These are phyloP conservation scores for Wickerhamomyces sp. DNA, from an alignment of 1,139 yeast genomes.

Conservation along the genomic window DNA sequence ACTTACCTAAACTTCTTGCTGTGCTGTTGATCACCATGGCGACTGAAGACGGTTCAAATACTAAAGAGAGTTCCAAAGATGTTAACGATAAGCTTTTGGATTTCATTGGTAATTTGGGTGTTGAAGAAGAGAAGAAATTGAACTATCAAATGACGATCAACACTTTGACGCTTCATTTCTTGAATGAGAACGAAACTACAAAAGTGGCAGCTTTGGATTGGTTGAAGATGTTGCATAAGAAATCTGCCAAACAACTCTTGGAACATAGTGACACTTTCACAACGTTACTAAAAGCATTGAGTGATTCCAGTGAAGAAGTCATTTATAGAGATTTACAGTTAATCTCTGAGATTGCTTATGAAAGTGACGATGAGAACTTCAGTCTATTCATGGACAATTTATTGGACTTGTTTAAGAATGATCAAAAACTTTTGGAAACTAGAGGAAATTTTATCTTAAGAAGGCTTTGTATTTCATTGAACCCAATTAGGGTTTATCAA, in stretches of 20 bases:
- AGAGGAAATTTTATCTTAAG: slow-evolving; percentile 84
- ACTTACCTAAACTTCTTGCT: slow-evolving; percentile 52
- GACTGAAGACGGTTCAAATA: slow-evolving; percentile 38
- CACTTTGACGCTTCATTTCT: slow-evolving; percentile 54
- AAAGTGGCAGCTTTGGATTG: slow-evolving; percentile 86
- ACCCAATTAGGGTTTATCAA: slow-evolving; percentile 79
- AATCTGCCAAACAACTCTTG: slow-evolving; percentile 59
- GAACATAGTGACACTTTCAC: slow-evolving; percentile 67
- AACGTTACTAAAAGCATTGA: slow-evolving; percentile 71
- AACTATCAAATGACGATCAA: slow-evolving; percentile 56
- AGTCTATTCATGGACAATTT: slow-evolving; percentile 71
- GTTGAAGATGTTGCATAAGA: slow-evolving; percentile 77
- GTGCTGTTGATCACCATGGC: slow-evolving; percentile 54
- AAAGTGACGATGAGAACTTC: slow-evolving; percentile 75
- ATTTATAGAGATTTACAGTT: slow-evolving; percentile 73
- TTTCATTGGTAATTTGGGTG: slow-evolving; percentile 33
- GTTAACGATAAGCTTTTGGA: slow-evolving; percentile 47
- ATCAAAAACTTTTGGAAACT: slow-evolving; percentile 55
- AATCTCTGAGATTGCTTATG: slow-evolving; percentile 72
- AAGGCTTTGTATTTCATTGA: slow-evolving; percentile 74
- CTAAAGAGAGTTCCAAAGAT: slow-evolving; percentile 47
- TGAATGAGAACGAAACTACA: slow-evolving; percentile 73
- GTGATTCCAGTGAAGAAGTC: slow-evolving; percentile 84
- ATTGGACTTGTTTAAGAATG: slow-evolving; percentile 60
- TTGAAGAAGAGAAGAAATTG: slow-evolving; percentile 33